These are phyloP conservation scores for Acacia pycnantha DNA, from an alignment of 331 rosid genomes.

Conservation along the genomic window DNA sequence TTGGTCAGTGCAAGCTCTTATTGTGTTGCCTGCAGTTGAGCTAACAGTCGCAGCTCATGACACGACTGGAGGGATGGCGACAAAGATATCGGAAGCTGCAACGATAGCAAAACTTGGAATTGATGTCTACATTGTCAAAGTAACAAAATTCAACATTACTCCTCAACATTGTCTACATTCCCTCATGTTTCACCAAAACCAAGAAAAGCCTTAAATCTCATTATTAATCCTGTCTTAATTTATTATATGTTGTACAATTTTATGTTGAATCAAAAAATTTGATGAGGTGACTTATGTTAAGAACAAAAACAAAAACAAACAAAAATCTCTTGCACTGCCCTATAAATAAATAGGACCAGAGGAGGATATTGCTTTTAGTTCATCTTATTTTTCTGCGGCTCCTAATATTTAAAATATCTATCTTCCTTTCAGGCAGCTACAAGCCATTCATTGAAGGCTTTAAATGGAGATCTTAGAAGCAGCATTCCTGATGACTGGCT, in stretches of 20 bases:
- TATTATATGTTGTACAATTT: no score
- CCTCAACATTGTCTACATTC: no score
- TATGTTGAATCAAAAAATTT: no score
- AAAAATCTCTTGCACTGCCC: no score
- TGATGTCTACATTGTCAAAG: slow-evolving; percentile 82
- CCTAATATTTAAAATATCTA: slow-evolving; percentile 16
- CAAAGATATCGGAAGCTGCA: slow-evolving; percentile 89
- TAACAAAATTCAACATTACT: slow-evolving; percentile 18
- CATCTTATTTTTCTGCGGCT: slow-evolving; percentile 17
- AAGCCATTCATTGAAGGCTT: slow-evolving; percentile 64
- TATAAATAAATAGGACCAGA: no score
- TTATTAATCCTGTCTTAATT: no score
- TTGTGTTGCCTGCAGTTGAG: slow-evolving; percentile 48
- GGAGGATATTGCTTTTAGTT: not conserved
- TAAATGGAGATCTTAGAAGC: slow-evolving; percentile 67
- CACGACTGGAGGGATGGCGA: slow-evolving; percentile 86
- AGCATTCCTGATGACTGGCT: slow-evolving; percentile 83
- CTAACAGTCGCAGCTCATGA: slow-evolving; percentile 73
- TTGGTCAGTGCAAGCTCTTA: not conserved
- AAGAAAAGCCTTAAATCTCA: no score
- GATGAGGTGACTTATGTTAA: no score
- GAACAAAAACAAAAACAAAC: no score
- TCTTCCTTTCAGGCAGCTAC: slow-evolving; percentile 81
- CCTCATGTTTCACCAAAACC: no score
- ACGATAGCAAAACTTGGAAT: slow-evolving; percentile 86